Conservation (phyloP, 805 yeast genomes). For the Clavispora santaluciae region DNA sequence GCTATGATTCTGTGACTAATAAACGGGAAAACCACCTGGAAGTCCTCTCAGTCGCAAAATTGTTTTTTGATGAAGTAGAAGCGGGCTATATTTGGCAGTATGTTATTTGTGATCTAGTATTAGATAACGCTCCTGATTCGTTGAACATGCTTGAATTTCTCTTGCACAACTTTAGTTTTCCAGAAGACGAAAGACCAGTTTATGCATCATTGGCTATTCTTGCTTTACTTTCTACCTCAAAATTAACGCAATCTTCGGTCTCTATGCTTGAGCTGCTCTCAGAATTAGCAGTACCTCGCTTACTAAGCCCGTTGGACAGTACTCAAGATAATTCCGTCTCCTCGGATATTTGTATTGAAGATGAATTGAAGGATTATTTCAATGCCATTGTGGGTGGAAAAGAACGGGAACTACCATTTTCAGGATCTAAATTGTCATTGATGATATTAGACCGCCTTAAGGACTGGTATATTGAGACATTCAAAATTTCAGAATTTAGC, state of each 20-base stretch:
- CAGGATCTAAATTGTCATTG: conserved; percentile 12
- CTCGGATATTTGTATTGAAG: too few species aligned
- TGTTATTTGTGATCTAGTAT: conserved; percentile 41
- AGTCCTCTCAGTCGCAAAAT: conserved; percentile 52
- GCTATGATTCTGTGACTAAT: conserved; percentile 21
- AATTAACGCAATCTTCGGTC: conserved; percentile 27
- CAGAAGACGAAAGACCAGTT: conserved; percentile 81
- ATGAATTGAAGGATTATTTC: conserved; percentile 15
- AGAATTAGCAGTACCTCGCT: conserved; percentile 58
- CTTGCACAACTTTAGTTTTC: conserved; percentile 60
- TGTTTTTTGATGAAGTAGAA: conserved; percentile 85
- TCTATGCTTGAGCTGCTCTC: conserved; percentile 40
- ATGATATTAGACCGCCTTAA: conserved; percentile 17
- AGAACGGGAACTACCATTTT: conserved; percentile 11
- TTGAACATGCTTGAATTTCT: conserved; percentile 55
- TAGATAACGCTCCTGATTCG: conserved; percentile 22
- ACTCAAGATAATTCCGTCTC: background rate
- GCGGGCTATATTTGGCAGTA: conserved; percentile 73
- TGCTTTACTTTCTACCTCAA: conserved; percentile 30
- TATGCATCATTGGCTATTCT: conserved; percentile 74
- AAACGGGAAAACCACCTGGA: conserved; percentile 19
- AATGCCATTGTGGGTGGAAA: conserved; percentile 4
- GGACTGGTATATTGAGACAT: conserved; percentile 13
- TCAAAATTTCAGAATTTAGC: conserved; percentile 13
- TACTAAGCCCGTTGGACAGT: conserved; percentile 27